Evolutionary conservation across 2,329 filamentous ascomycete genomes (phyloP).

Genomic region (Coniochaeta sp.): DNA sequence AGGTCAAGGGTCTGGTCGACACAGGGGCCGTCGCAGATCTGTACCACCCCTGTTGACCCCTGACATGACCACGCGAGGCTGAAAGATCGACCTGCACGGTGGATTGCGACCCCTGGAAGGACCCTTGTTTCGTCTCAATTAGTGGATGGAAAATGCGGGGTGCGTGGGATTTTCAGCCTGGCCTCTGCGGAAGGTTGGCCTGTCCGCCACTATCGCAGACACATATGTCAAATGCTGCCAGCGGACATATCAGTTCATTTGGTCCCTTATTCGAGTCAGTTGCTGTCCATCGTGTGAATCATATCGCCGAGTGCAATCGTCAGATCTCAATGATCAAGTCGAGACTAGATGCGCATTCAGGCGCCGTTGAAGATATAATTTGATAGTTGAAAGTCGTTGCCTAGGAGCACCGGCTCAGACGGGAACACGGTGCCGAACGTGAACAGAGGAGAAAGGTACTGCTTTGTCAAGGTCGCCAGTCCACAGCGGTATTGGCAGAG

Average conservation of each 20-base stretch:
- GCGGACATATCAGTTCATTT: background rate
- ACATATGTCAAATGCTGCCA: background rate
- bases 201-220: background rate
- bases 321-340: background rate
- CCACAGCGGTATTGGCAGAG: background rate
- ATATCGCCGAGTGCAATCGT: background rate
- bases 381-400: background rate
- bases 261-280: background rate
- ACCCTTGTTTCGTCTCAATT: background rate
- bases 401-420: too few species aligned
- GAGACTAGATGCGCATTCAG: background rate
- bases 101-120: background rate
- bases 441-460: background rate
- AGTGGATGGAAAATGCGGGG: background rate
- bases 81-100: background rate
- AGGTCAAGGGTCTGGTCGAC: conserved; percentile 11
- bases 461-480: background rate
- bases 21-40: conserved; percentile 20
- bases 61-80: conserved; percentile 5
- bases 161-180: background rate
- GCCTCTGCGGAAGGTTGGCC: background rate
- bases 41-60: conserved; percentile 6
- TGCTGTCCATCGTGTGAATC: background rate
- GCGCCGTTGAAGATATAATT: background rate
- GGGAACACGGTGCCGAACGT: too few species aligned